Evolutionary conservation across 345 rosid species (phyloP).

Genomic region (Durio zibethinus): DNA sequence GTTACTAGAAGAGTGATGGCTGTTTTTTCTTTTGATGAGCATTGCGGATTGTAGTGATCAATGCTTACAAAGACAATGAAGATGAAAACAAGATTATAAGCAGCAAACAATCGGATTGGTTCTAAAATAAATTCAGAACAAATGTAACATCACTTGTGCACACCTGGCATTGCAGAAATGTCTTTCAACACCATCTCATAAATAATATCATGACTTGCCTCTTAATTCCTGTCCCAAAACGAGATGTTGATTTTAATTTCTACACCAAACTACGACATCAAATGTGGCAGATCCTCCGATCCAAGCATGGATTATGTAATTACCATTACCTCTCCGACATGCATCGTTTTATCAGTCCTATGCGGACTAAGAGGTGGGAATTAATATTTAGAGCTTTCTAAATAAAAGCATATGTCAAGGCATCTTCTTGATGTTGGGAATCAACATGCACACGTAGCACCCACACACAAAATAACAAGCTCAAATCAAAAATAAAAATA

Average conservation of each 20-base stretch:
- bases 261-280: background rate
- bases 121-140: background rate
- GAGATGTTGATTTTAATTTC: background rate
- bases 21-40: slow-evolving; percentile 65
- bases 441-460: too few species aligned
- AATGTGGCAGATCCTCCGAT: background rate
- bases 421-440: too few species aligned
- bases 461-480: too few species aligned
- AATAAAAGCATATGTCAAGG: slow-evolving; percentile 61
- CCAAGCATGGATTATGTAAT: background rate
- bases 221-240: background rate
- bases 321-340: background rate
- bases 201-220: background rate
- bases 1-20: slow-evolving; percentile 69
- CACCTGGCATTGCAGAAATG: background rate
- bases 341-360: slow-evolving; percentile 2
- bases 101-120: background rate
- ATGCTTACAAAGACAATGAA: background rate
- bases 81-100: background rate
- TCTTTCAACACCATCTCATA: background rate
- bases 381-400: slow-evolving; percentile 71
- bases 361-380: slow-evolving; percentile 38
- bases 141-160: background rate
- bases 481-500: too few species aligned
- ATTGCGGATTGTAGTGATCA: slow-evolving; percentile 93